Conservation (phyloP, 257 asterid species). For the Verbena officinalis region DNA sequence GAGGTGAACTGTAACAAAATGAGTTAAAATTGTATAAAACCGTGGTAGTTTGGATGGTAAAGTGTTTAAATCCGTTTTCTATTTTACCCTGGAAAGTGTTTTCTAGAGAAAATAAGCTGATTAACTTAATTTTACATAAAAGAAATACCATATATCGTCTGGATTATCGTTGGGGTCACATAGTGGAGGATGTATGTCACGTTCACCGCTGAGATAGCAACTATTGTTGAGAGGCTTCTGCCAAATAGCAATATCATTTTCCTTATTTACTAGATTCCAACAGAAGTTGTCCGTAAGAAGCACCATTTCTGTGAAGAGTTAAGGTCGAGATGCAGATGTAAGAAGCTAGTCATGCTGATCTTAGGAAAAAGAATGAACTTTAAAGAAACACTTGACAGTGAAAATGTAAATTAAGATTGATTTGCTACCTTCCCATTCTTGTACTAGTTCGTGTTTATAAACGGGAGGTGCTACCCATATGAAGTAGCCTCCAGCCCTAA, state of each 20-base stretch:
- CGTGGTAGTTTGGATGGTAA: no score
- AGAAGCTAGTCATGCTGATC: no score
- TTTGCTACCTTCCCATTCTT: constrained; percentile 54
- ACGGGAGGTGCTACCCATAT: constrained; percentile 45
- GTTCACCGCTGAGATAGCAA: constrained; percentile 53
- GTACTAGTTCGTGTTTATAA: constrained; percentile 27
- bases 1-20: no score
- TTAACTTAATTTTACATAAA: neutral
- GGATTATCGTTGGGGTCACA: constrained; percentile 50
- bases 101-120: neutral
- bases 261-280: constrained; percentile 59
- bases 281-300: constrained; percentile 50
- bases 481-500: constrained; percentile 73
- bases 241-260: constrained; percentile 57
- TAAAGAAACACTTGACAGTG: neutral
- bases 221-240: constrained; percentile 59
- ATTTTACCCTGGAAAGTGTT: neutral
- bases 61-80: neutral
- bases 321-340: neutral
- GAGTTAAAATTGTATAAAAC: no score
- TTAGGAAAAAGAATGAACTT: no score
- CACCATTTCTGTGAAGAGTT: constrained; percentile 49
- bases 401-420: constrained; percentile 5
- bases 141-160: constrained; percentile 62
- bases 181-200: constrained; percentile 41